Evolutionary conservation across 2,329 filamentous ascomycete species (phyloP).

Genomic region (Sclerotinia minor): DNA sequence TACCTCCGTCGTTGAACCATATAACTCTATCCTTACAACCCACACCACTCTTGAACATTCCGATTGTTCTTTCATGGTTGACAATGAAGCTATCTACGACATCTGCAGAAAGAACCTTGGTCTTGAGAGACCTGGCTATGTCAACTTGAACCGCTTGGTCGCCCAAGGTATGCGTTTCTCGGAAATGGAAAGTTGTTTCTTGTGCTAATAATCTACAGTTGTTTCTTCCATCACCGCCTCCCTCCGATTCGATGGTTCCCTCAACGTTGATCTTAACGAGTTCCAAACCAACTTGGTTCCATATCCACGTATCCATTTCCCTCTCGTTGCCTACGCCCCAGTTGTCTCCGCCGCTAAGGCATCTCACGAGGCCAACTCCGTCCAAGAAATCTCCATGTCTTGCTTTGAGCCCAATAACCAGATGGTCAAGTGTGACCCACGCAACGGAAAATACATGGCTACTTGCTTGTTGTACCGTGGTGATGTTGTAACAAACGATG

Average conservation of each 20-base stretch:
- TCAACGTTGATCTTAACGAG: constrained; percentile 68
- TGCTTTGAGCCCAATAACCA: constrained; percentile 68
- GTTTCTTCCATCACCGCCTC: constrained; percentile 67
- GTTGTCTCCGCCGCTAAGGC: constrained; percentile 61
- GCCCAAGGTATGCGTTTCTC: constrained; percentile 67
- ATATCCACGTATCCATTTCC: constrained; percentile 67
- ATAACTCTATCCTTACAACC: constrained; percentile 61
- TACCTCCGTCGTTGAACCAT: constrained; percentile 66
- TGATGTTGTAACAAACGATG: constrained; percentile 64
- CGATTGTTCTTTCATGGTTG: constrained; percentile 68
- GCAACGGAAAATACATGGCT: constrained; percentile 69
- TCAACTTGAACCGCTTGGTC: constrained; percentile 66
- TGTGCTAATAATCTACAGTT: constrained; percentile 63
- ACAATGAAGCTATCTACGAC: constrained; percentile 68
- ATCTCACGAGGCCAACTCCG: constrained; percentile 52
- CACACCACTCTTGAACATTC: constrained; percentile 64
- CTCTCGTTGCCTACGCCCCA: constrained; percentile 64
- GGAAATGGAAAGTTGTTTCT: neutral
- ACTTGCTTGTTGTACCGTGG: constrained; percentile 66
- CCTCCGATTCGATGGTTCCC: constrained; percentile 63
- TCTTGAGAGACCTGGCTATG: constrained; percentile 62
- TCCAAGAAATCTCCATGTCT: constrained; percentile 22
- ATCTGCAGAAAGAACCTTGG: constrained; percentile 66
- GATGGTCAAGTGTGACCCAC: constrained; percentile 66
- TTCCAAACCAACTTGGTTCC: constrained; percentile 71